Evolutionary conservation across 2,329 filamentous ascomycete genomes (phyloP), one percentile per base, ranked within the genome.

Genomic region (Keithomyces neogunnii): DNA sequence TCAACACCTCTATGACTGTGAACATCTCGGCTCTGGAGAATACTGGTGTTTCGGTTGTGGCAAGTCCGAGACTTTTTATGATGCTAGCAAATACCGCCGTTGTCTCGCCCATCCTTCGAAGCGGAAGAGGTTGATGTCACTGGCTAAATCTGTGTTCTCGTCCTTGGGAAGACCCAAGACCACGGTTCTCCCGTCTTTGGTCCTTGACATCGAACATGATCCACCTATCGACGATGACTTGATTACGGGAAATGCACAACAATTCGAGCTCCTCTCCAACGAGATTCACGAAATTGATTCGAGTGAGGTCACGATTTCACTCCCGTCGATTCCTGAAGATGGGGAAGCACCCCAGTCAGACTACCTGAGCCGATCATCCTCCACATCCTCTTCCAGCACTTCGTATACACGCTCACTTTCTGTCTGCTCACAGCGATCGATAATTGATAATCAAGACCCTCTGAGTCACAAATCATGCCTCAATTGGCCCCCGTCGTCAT

Each of bases 41-140:
- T 81, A 80, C 57, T 73, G 75, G 68, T 81, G 77, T 60, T 80
- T 76, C 59, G 73, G 79, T 38, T 78, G 78, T 59, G 72, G 68
- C 60, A 72, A 70, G 57, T 66, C 74, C 51, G 77, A 81, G 60
- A 68, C 69, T 38, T 78, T 80, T 61, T 73, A 73, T 63, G 75
- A 80, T 56, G 39, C 47, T 3, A 65, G 69, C 56, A 65, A 73
- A 58, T 78, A 75, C 65, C 73, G 71, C 51, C 69, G 70, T 39
- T 79, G 74, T 56, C 60, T 74, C 19, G 71, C 70, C n/a, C 74
- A 76, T 38, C 71, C 73, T 3, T 78, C 74, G 5, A 76, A 74
- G 64, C 69, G 76, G 58, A 72, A 69, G 60, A 76, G 72, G 58
- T 75, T 80, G 54, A 62, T 80, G 55, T 71, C 70, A 50, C 71